Conservation (phyloP, 1,284 basidiomycete species). For the Gomphus sp. region DNA sequence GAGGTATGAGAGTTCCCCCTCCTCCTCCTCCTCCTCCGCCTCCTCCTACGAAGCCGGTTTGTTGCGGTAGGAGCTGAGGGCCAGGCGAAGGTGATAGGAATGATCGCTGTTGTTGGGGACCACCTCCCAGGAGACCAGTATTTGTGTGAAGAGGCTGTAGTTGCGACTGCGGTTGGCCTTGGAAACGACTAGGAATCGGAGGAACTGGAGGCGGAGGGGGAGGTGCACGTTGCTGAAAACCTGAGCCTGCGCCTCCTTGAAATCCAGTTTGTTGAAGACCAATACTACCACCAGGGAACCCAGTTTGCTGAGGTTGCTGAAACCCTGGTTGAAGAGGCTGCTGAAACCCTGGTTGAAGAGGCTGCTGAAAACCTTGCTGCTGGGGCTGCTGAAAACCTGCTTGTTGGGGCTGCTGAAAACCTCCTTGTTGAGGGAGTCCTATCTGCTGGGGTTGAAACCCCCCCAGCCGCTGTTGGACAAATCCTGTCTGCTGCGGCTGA, state of each 20-base stretch:
- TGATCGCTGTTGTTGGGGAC: conserved; percentile 30
- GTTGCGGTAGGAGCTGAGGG: conserved; percentile 39
- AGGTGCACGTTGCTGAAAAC: conserved; percentile 43
- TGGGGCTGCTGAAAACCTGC: conserved; percentile 27
- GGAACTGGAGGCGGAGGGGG: conserved; percentile 54
- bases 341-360: conserved; percentile 30
- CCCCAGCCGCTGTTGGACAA: conserved; percentile 16
- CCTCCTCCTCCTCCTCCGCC: conserved; percentile 17
- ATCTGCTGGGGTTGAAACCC: conserved; percentile 21
- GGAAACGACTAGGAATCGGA: conserved; percentile 48
- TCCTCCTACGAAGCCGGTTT: conserved; percentile 44
- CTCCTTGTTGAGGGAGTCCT: conserved; percentile 21
- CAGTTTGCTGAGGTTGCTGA: conserved; percentile 27
- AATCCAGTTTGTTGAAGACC: conserved; percentile 16
- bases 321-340: conserved; percentile 24
- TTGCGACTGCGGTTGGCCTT: conserved; percentile 18
- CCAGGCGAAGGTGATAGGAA: conserved; percentile 44
- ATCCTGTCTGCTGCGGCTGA: conserved; percentile 19
- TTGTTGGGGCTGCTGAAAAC: conserved; percentile 22
- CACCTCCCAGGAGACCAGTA: background rate
- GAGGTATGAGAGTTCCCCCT: conserved; percentile 63
- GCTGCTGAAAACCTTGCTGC: conserved; percentile 26
- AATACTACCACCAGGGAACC: conserved; percentile 16
- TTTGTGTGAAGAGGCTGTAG: conserved; percentile 18
- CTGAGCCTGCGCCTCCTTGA: conserved; percentile 20